Evolutionary conservation across 352 stramenopile species (phyloP).

Genomic region (Globisporangium carolinianum): DNA sequence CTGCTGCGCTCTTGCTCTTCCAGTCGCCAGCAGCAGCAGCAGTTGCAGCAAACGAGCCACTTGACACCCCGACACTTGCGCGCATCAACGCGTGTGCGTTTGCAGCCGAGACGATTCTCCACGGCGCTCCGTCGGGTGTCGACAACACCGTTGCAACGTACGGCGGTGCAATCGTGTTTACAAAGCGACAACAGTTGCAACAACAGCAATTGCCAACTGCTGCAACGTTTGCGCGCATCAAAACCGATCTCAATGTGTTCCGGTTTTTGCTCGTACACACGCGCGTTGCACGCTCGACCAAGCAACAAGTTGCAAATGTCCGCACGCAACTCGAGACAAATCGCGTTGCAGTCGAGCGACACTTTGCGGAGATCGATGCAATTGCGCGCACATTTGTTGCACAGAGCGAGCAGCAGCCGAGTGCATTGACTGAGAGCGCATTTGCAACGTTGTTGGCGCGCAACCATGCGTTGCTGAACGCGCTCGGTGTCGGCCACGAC

Average conservation of each 20-base stretch:
- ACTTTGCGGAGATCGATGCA: conserved; percentile 77
- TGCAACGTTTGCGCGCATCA: conserved; percentile 37
- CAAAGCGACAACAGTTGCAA: conserved; percentile 35
- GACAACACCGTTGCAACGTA: conserved; percentile 90
- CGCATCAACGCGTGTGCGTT: conserved; percentile 86
- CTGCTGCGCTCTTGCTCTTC: conserved; percentile 47
- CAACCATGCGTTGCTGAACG: conserved; percentile 77
- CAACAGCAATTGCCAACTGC: conserved; percentile 1
- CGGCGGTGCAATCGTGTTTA: conserved; percentile 81
- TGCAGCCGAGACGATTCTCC: conserved; percentile 84
- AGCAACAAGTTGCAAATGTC: conserved; percentile 76
- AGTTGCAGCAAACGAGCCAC: no score
- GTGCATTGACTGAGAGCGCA: conserved; percentile 27
- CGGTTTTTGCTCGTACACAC: conserved; percentile 90
- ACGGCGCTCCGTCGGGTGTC: conserved; percentile 87
- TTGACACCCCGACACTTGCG: conserved; percentile 12
- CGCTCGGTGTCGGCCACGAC: conserved; percentile 77
- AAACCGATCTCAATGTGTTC: conserved; percentile 54
- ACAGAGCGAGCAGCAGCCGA: conserved; percentile 19
- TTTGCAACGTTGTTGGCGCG: conserved; percentile 43
- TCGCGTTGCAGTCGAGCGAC: conserved; percentile 24
- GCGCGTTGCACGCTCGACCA: conserved; percentile 84
- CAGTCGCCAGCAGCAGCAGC: not conserved
- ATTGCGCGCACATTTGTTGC: conserved; percentile 62
- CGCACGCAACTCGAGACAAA: conserved; percentile 53